phyloP scores from a whole-genome alignment of 2,329 filamentous ascomycete species.

The Botrytis byssoidea region DNA sequence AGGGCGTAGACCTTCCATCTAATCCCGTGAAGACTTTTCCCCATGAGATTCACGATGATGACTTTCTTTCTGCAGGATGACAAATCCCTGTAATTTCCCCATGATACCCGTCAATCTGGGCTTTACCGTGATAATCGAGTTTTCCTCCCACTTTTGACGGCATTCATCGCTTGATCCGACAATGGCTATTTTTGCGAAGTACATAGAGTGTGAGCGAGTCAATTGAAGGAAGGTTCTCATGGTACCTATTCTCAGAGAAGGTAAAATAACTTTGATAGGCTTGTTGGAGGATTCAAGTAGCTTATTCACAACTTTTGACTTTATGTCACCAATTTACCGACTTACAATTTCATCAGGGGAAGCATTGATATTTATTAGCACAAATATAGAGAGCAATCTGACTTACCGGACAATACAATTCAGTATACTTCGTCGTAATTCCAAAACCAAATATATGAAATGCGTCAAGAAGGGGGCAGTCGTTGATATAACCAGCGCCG shows the following conservation, averaged over 20 bases:
- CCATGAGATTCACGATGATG: background rate
- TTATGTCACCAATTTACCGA: background rate
- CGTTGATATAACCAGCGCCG: background rate
- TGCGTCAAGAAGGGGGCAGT: background rate
- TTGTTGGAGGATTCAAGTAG: background rate
- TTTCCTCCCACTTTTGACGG: background rate
- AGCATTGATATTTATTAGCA: background rate
- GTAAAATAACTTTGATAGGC: background rate
- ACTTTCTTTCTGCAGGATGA: background rate
- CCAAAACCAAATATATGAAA: background rate
- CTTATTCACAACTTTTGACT: background rate
- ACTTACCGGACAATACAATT: background rate
- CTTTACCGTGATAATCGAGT: background rate
- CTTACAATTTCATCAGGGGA: background rate
- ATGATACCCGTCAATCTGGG: background rate
- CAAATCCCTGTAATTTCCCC: constrained; percentile 2
- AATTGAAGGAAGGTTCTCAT: background rate
- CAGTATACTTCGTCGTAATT: background rate
- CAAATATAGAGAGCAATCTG: background rate
- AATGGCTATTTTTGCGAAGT: background rate
- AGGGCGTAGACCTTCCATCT: background rate
- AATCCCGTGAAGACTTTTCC: background rate
- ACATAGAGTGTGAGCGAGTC: background rate
- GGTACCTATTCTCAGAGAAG: background rate
- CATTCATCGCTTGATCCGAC: background rate